Percentiles rank a stretch among this genome's conserved stretches.
Evolutionary conservation across 176 grass and related monocot species (phyloP).

Genomic region (Neostapfia colusana): DNA sequence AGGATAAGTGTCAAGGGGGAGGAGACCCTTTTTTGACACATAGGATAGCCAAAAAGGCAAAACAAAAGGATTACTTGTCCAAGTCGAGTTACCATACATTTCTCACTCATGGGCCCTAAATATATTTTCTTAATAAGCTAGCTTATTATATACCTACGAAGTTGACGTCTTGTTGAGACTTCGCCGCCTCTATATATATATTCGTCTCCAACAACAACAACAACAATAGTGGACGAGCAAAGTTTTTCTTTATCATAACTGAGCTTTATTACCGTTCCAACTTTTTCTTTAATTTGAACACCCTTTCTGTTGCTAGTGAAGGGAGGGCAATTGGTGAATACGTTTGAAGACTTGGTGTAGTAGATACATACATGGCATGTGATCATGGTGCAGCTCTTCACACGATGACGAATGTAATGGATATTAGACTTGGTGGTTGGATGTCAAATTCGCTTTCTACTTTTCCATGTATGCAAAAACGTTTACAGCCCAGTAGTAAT

Average conservation of each 20-base stretch:
- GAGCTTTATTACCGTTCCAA: no score
- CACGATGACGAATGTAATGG: neutral
- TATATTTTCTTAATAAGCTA: neutral
- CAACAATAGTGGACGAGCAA: conserved; percentile 6
- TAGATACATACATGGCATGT: neutral
- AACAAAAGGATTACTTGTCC: neutral
- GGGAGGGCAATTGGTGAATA: neutral
- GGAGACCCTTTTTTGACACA: neutral
- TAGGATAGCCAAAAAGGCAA: neutral
- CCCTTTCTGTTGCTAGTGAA: neutral
- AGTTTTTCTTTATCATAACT: no score
- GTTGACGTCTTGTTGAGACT: neutral
- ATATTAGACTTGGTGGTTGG: neutral
- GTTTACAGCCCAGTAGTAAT: neutral
- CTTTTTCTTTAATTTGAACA: no score
- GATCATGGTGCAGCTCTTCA: neutral
- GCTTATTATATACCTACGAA: neutral
- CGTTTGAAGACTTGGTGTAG: neutral
- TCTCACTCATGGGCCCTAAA: neutral
- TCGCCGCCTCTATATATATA: neutral
- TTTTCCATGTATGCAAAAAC: neutral
- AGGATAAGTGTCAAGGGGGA: neutral
- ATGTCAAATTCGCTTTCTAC: neutral
- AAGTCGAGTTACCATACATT: neutral
- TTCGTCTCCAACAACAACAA: conserved; percentile 21